Conservation (phyloP, 139 green algal genomes). For the Yamagishiella unicocca region DNA sequence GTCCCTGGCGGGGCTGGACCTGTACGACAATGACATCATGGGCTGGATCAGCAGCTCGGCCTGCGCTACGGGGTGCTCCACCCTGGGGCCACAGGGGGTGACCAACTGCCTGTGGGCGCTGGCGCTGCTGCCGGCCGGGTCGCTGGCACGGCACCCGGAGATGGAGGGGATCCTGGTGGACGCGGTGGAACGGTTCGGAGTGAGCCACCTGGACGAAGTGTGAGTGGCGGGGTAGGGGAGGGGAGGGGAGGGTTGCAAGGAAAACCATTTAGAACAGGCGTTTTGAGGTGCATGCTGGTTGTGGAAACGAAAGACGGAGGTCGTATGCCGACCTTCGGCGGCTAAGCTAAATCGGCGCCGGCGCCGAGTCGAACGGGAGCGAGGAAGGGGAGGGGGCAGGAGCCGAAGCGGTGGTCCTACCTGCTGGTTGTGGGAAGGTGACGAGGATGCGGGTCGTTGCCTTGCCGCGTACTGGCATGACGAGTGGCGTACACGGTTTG, state of each 20-base stretch:
- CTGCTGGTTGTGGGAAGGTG: not conserved
- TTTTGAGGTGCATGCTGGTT: not conserved
- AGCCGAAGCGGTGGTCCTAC: too few species aligned
- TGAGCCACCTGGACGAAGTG: not conserved
- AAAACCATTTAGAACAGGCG: too few species aligned
- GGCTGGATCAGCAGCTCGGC: not conserved
- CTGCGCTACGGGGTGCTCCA: not conserved
- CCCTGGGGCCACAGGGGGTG: not conserved
- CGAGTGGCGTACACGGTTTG: not conserved
- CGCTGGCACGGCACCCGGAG: not conserved
- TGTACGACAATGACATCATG: not conserved
- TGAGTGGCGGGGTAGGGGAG: not conserved
- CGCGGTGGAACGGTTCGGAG: not conserved
- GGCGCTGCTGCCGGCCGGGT: not conserved
- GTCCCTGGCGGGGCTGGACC: not conserved
- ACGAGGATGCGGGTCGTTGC: not conserved
- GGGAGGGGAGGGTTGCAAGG: not conserved
- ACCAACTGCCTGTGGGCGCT: not conserved
- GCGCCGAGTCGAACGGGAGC: too few species aligned
- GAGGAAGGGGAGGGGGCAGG: too few species aligned
- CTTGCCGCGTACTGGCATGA: too few species aligned
- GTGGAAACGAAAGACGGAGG: not conserved
- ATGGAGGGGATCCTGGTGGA: not conserved
- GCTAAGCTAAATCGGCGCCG: not conserved
- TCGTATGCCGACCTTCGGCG: not conserved